These are phyloP conservation scores for Porphyrellus sp. DNA, from an alignment of 1,284 basidiomycete genomes.

Conservation along the genomic window DNA sequence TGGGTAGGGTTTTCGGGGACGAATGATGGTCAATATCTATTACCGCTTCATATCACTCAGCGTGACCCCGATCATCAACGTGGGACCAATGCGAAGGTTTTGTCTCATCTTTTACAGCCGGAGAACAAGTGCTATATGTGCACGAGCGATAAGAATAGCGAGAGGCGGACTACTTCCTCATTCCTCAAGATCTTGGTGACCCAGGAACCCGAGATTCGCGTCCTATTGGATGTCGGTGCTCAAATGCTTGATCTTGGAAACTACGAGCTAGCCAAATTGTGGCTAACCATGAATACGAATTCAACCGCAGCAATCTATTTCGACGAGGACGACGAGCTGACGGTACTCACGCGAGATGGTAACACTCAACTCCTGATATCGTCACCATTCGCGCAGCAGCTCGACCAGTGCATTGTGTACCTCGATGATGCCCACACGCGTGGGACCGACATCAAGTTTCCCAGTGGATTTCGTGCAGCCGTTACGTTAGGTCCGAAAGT, in stretches of 20 bases:
- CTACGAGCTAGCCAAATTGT: slow-evolving; percentile 37
- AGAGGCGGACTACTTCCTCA: slow-evolving; percentile 27
- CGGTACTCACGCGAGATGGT: background rate
- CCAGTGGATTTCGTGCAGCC: background rate
- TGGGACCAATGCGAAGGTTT: slow-evolving; percentile 37
- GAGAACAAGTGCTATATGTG: slow-evolving; percentile 43
- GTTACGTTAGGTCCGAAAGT: background rate
- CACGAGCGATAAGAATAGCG: slow-evolving; percentile 20
- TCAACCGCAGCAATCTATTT: background rate
- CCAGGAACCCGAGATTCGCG: slow-evolving; percentile 39
- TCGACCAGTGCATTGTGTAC: background rate
- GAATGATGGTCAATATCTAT: slow-evolving; percentile 13
- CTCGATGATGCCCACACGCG: background rate
- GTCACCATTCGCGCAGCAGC: background rate
- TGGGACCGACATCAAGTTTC: background rate
- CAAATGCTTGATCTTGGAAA: slow-evolving; percentile 57
- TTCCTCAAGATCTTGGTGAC: slow-evolving; percentile 37
- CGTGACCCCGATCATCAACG: slow-evolving; percentile 14
- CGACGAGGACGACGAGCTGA: background rate
- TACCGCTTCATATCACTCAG: slow-evolving; percentile 15
- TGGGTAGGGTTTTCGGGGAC: slow-evolving; percentile 21
- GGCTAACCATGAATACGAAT: slow-evolving; percentile 37
- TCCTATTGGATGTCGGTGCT: slow-evolving; percentile 56
- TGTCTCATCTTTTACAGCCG: slow-evolving; percentile 41
- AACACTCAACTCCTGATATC: background rate